Evolutionary conservation across 441 rosid genomes (phyloP), one percentile per base, ranked within the genome.

Genomic region (Macaranga tanarius): DNA sequence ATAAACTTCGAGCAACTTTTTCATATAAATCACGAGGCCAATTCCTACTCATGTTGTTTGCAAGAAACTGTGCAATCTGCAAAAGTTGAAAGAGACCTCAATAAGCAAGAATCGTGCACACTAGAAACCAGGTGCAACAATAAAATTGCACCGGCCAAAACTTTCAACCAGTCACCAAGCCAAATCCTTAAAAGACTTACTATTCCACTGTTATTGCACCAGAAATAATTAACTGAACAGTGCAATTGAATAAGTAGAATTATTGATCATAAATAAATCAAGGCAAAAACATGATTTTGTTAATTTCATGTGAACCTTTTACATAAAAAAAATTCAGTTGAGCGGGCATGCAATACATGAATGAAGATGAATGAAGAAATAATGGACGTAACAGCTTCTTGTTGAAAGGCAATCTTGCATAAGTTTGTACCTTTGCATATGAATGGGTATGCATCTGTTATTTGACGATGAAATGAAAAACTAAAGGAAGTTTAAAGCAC

Each of bases 1-100:
- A 95, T 82, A 95, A 86, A 86, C 90, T 84, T 74, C 83, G 79
- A 31, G 93, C 90, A 71, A 89, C 96, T 83, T 86, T 95, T 65
- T 91, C 96, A 10, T 87, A 95, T 77, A 95, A 76, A 75, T 91
- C 98, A 10, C 87, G 93, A 51, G 98, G 99, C 96, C 98, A 95
- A 78, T 95, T 93, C 83, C 84, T 79, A 78, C 82, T 90, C 72
- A 84, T 85, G 77, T 95, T 95, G 82, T 86, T 90, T 45, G 98
- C 99, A 47, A 95, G 90, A 79, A 95, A 89, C 75, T 85, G 89
- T 45, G 96, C 90, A 77, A 93, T 89, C 99, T 95, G 95, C 84
- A 82, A 73, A 40, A 13, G 38, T 44, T 77, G 69, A 67, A 69
- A 73, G 26, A 16, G 10, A 28, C 11, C 42, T 26, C 58, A 60